phyloP scores from a whole-genome alignment of 768 basidiomycete genomes.

The Boletellus sp. region DNA sequence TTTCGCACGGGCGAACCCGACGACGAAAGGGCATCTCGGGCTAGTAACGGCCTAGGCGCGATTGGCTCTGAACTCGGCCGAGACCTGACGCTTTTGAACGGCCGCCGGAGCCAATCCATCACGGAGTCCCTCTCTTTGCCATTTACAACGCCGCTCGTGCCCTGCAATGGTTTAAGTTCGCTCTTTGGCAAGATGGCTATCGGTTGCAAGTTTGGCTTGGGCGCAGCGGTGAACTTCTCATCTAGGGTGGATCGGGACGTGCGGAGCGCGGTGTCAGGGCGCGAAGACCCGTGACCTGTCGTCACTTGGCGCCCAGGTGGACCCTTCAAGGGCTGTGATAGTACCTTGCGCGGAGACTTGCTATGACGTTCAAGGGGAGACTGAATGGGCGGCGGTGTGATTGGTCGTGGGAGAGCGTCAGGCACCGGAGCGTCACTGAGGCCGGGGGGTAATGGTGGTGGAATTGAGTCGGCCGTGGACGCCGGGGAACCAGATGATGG shows the following conservation, averaged over 20 bases:
- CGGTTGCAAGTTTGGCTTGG: slow-evolving; percentile 12
- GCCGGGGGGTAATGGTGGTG: slow-evolving; percentile 36
- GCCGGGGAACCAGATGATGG: slow-evolving; percentile 26
- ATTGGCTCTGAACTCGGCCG: slow-evolving; percentile 23
- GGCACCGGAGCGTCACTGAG: slow-evolving; percentile 24
- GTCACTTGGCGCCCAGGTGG: slow-evolving; percentile 13
- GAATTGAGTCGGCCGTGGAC: slow-evolving; percentile 17
- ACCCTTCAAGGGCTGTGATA: slow-evolving; percentile 17
- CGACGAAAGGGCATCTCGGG: slow-evolving; percentile 8
- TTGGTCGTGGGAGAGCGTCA: slow-evolving; percentile 13
- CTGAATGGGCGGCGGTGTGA: slow-evolving; percentile 23
- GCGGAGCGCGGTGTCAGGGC: slow-evolving; percentile 20
- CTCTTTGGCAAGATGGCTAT: slow-evolving; percentile 19
- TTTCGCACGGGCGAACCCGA: slow-evolving; percentile 18
- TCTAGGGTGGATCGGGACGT: slow-evolving; percentile 20
- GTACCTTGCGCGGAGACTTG: slow-evolving; percentile 26
- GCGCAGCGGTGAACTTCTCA: slow-evolving; percentile 18
- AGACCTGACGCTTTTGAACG: slow-evolving; percentile 17
- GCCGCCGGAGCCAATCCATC: slow-evolving; percentile 30
- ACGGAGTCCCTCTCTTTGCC: slow-evolving; percentile 38
- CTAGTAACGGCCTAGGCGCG: slow-evolving; percentile 11
- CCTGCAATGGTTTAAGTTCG: slow-evolving; percentile 23
- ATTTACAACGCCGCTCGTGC: slow-evolving; percentile 26
- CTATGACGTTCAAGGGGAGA: slow-evolving; percentile 5
- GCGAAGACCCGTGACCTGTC: slow-evolving; percentile 12